phyloP scores from a whole-genome alignment of 2,329 filamentous ascomycete species.

The Karstenula rhodostoma region DNA sequence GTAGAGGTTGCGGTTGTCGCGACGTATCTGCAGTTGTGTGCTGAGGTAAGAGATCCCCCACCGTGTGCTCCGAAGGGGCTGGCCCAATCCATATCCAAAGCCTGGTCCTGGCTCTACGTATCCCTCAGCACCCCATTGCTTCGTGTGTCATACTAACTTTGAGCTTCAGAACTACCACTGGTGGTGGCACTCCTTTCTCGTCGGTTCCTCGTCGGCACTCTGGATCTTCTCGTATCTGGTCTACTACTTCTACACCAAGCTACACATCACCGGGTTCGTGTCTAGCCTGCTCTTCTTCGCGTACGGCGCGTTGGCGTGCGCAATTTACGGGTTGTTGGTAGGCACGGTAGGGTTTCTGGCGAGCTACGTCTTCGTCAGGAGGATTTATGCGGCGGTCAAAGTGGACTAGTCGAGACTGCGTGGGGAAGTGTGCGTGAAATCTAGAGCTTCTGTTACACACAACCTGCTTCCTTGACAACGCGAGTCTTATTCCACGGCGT shows the following conservation, averaged over 20 bases:
- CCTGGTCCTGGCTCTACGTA: neutral
- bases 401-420: conserved; percentile 16
- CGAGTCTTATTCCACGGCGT: too few relatives aligned
- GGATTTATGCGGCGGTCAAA: conserved; percentile 71
- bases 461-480: too few relatives aligned
- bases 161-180: conserved; percentile 75
- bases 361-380: conserved; percentile 82
- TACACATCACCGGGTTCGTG: conserved; percentile 82
- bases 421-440: too few relatives aligned
- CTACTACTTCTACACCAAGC: conserved; percentile 83
- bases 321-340: conserved; percentile 80
- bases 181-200: conserved; percentile 90
- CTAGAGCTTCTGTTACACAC: too few relatives aligned
- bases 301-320: conserved; percentile 83
- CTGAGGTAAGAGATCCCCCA: conserved; percentile 69
- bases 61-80: too few relatives aligned
- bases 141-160: neutral
- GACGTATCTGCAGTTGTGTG: conserved; percentile 82
- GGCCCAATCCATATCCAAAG: too few relatives aligned
- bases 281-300: conserved; percentile 84
- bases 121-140: neutral
- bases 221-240: conserved; percentile 86
- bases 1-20: conserved; percentile 85
- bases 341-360: conserved; percentile 87
- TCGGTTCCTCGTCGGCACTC: conserved; percentile 76